Evolutionary conservation across 352 stramenopile species (phyloP).

Genomic region (Pseudoperonospora humuli): DNA sequence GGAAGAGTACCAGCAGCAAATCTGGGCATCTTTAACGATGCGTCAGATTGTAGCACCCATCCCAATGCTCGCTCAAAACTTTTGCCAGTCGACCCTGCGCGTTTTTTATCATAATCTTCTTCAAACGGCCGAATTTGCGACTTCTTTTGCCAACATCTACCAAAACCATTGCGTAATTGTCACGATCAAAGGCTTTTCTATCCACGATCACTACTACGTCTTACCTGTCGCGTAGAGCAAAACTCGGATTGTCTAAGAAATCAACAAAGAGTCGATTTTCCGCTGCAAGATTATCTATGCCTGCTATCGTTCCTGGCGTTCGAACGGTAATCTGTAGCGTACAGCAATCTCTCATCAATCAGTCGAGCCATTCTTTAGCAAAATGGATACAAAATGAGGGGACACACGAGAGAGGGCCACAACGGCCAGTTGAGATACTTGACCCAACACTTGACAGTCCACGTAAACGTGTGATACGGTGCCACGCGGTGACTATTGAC

Average conservation of each 20-base stretch:
- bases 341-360: not conserved
- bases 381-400: not conserved
- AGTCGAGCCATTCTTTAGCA: not conserved
- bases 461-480: slow-evolving; percentile 74
- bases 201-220: not conserved
- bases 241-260: slow-evolving; percentile 45
- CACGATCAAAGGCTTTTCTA: not conserved
- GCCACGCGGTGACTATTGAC: slow-evolving; percentile 53
- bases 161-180: not conserved
- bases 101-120: slow-evolving; percentile 30
- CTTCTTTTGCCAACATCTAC: slow-evolving; percentile 45
- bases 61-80: slow-evolving; percentile 39
- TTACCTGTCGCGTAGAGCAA: slow-evolving; percentile 34
- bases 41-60: slow-evolving; percentile 30
- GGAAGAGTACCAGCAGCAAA: slow-evolving; percentile 45
- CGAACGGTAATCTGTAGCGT: slow-evolving; percentile 52
- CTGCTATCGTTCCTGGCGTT: slow-evolving; percentile 34
- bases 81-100: slow-evolving; percentile 14
- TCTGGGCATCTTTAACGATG: slow-evolving; percentile 40
- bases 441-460: slow-evolving; percentile 71
- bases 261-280: slow-evolving; percentile 48
- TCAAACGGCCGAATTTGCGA: slow-evolving; percentile 32
- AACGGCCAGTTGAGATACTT: slow-evolving; percentile 75
- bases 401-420: slow-evolving; percentile 55
- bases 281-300: slow-evolving; percentile 25